Evolutionary conservation across 2,329 filamentous ascomycete species (phyloP).

Genomic region (Pseudogymnoascus sp.): DNA sequence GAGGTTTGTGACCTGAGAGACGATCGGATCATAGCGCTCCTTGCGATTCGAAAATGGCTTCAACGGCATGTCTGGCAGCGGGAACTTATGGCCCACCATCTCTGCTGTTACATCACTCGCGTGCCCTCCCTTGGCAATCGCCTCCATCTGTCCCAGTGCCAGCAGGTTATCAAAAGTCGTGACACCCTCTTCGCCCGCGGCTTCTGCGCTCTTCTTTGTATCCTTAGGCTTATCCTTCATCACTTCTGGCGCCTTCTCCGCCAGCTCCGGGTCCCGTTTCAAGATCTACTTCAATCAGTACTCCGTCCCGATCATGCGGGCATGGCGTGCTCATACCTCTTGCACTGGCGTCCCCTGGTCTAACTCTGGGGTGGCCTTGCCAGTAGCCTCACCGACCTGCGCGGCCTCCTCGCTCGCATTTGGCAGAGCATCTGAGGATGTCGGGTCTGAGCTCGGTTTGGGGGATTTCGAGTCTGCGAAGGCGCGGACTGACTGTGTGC

Average conservation of each 20-base stretch:
- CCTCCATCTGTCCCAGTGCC: constrained; percentile 25
- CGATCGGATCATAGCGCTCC: constrained; percentile 74
- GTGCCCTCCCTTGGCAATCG: constrained; percentile 21
- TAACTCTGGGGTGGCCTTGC: constrained; percentile 50
- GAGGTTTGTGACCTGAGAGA: constrained; percentile 81
- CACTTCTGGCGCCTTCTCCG: constrained; percentile 57
- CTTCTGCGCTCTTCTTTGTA: constrained; percentile 12
- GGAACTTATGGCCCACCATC: constrained; percentile 51
- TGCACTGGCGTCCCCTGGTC: constrained; percentile 58
- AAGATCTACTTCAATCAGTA: constrained; percentile 43
- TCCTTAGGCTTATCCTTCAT: constrained; percentile 50
- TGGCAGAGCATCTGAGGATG: constrained; percentile 41
- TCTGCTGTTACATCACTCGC: constrained; percentile 15
- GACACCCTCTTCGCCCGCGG: constrained; percentile 23
- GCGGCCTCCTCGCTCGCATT: constrained; percentile 59
- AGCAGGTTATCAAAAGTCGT: constrained; percentile 26
- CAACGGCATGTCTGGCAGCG: constrained; percentile 59
- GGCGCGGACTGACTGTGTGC: constrained; percentile 21
- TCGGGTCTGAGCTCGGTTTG: constrained; percentile 33
- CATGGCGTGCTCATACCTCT: constrained; percentile 41
- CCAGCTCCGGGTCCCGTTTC: constrained; percentile 51
- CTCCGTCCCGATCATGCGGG: constrained; percentile 11
- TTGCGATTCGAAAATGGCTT: constrained; percentile 57
- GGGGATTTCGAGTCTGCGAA: constrained; percentile 25
- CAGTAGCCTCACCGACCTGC: constrained; percentile 49